Evolutionary conservation across 257 asterid genomes (phyloP), one percentile per base, ranked within the genome.

Genomic region (Solanum pennellii): DNA sequence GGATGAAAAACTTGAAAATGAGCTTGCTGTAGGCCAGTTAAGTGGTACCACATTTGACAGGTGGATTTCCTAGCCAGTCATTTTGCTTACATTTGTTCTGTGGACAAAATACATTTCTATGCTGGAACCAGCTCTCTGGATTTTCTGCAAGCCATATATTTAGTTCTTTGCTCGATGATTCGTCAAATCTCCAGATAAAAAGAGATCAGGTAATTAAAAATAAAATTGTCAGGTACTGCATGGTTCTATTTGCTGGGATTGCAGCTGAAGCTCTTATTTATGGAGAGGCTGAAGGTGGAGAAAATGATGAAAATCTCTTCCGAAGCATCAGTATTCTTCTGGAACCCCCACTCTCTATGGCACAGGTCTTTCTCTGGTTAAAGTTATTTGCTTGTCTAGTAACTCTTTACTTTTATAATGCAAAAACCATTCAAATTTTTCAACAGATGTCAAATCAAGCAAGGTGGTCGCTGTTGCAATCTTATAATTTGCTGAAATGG

Each of bases 201-300:
- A n/a, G 42, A 47, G 33, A 68, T 14, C 35, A 9, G n/a, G n/a
- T 80, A 25, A 80, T 47, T 15, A 27, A 45, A 79, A 33, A 33
- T 60, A 13, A 69, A 86, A 86, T 87, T 62, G 85, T 89, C 92
- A 94, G 99, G 94, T 97, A 97, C 89, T 97, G 98, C 91, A 95
- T 95, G 99, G 99, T 97, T 89, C 98, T 97, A 85, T 97, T 97
- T 91, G 98, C 96, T 89, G 99, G 99, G 88, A 95, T 97, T 89
- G 98, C 98, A 35, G 98, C 98, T 39, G 99, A 97, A 92, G 99
- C 98, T 82, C 96, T 97, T 41, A 90, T 94, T 75, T 95, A 95
- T 62, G 98, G 98, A 27, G 99, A 95, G 91, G 98, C 98, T 27
- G 98, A 95, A 91, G 99, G 99, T 66, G 98, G 99, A 90, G 99